Base-by-base conservation (phyloP, 2,329 filamentous ascomycete species). In the Verticillium longisporum region DNA sequence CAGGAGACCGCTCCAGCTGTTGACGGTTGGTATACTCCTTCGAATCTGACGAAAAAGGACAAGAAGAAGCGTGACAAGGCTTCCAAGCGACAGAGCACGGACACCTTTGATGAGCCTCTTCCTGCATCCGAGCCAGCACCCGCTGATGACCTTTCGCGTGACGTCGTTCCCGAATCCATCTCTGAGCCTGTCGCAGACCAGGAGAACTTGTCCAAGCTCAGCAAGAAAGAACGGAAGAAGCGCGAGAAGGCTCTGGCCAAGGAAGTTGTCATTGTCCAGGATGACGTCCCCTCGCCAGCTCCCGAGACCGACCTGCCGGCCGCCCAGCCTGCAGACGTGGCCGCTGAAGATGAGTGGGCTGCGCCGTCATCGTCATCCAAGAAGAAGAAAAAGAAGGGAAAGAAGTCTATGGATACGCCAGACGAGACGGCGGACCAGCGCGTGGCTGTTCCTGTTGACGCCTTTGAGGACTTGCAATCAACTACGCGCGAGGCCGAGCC, bases 31-130 rank as follows among this genome's bases (percentile, higher is more conserved):
- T 64, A 61, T 11, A 64, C 64, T 26, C 61, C 73, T 15, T 62
- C 66, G 9, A 78, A 74, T 60, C 64, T 77, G 54, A 80, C 73
- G 68, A 82, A 79, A 67, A 82, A 81, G 68, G 78, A 82, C 62
- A 76, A 76, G 66, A 80, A 78, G 68, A 80, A 77, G 70, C 72
- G 74, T 15, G 77, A 80, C 34, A 81, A 80, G 68, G 74, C 72
- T 15, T 70, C 73, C 21, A 69, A 73, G 63, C 67, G 72, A 63
- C 69, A 70, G 56, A 75, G 63, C 74, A 78, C 61, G 5, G 68
- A 69, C 13, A 18, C 54, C 5, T 55, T 50, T 26, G 61, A 65
- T 10, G 57, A 59, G 57, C 41, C 45, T 15, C 41, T 38, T n/a
- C 18, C 58, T 37, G 37, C 41, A 63, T 32, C 53, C 55, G 57